Base-by-base conservation (phyloP, 2,329 filamentous ascomycete species). In the Arachnomyces sp. region DNA sequence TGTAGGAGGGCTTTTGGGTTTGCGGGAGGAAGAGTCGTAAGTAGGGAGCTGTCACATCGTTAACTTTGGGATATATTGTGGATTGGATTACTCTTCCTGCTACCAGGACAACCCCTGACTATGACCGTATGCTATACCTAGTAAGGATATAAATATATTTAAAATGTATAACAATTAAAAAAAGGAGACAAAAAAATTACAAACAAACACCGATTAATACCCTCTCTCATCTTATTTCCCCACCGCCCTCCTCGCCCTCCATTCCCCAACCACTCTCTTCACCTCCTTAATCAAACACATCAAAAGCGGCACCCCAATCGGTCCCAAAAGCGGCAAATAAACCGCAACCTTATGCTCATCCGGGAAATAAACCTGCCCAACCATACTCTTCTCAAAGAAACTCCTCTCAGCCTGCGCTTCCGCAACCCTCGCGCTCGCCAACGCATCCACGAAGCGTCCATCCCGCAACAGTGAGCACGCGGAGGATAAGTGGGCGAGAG, bases 371-470 rank as follows among this genome's bases (percentile, higher is more conserved):
- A 96, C 81, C 66, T 96, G 92, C 0, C 89, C 92, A 9, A 98
- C 92, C 92, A 98, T 98, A 56, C 85, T 94, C 65, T 94, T 94
- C 64, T 98, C 92, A 52, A 98, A 98, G 64, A 98, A 98, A 0
- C 90, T 90, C 45, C 83, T 80, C 60, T 98, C 92, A 0, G 88
- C 90, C 57, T 93, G 87, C 2, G 78, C 76, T 63, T 95, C 89
- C 4, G 92, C 92, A 34, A 87, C 78, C 7, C 85, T 77, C 0
- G 90, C 90, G 58, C 90, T 81, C 46, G 81, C 76, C 30, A 98
- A 67, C 0, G 88, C 89, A 5, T 64, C 62, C 18, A 80, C 74
- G 51, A 79, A 82, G 3, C 67, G 66, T 2, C 77, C 78, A 17
- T 73, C 67, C 17, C 67, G 70, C 2, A 96, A 70, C 39, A 78